Conservation (phyloP, 1,284 basidiomycete genomes). For the Polyporus tsugae region DNA sequence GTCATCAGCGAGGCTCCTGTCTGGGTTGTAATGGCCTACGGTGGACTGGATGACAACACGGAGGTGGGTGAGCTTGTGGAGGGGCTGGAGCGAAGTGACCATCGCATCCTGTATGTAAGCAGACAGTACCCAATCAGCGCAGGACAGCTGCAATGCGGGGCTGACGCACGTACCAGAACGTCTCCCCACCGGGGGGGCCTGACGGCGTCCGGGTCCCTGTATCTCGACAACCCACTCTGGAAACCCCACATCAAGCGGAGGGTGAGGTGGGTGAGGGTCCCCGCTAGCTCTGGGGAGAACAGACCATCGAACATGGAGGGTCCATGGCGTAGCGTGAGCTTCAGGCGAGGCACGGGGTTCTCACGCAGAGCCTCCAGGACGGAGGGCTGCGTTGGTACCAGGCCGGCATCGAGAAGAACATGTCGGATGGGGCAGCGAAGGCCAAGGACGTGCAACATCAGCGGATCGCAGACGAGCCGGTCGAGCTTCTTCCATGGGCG, state of each 20-base stretch:
- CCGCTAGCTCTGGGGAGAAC: neutral
- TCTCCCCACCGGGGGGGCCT: neutral
- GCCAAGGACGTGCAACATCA: neutral
- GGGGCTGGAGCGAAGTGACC: neutral
- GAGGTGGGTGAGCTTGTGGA: neutral
- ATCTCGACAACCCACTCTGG: too few species aligned
- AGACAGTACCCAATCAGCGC: too few species aligned
- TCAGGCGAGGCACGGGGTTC: neutral
- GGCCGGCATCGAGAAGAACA: too few species aligned
- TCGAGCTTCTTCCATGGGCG: neutral
- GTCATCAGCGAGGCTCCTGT: neutral
- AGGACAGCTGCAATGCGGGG: neutral
- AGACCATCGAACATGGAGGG: neutral
- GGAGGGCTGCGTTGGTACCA: too few species aligned
- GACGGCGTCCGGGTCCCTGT: neutral
- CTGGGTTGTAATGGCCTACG: too few species aligned
- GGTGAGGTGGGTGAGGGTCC: neutral
- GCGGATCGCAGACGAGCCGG: neutral
- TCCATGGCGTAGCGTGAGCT: neutral
- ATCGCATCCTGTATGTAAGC: neutral
- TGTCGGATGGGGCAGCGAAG: neutral
- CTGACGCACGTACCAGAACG: neutral
- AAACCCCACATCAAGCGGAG: neutral
- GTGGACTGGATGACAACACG: neutral
- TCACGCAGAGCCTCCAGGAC: neutral